These are phyloP conservation scores for Pichia deserticola DNA, from an alignment of 805 yeast genomes.

Conservation along the genomic window DNA sequence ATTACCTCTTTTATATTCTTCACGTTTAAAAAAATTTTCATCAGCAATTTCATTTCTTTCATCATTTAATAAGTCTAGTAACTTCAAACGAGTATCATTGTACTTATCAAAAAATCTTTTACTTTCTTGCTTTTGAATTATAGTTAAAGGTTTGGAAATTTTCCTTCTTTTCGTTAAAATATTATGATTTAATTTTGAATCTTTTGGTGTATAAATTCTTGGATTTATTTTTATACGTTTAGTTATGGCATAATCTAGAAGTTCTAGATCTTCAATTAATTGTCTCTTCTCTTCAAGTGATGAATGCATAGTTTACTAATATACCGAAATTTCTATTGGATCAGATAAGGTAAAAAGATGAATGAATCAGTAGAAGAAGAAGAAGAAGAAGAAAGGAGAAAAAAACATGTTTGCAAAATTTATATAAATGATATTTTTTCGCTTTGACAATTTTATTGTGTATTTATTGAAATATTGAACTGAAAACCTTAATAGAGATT, in stretches of 20 bases:
- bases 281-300: slow-evolving; percentile 33
- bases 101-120: slow-evolving; percentile 42
- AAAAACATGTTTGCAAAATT: neutral
- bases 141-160: slow-evolving; percentile 42
- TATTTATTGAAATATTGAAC: too few species aligned
- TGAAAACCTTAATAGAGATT: too few species aligned
- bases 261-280: slow-evolving; percentile 57
- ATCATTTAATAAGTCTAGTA: slow-evolving; percentile 14
- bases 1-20: slow-evolving; percentile 3
- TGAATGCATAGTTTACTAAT: slow-evolving; percentile 8
- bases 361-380: too few species aligned
- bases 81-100: slow-evolving; percentile 22
- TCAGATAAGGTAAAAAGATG: neutral
- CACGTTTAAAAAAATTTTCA: slow-evolving; percentile 17
- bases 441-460: too few species aligned
- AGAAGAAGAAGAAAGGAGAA: neutral
- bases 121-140: slow-evolving; percentile 65
- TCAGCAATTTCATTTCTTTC: neutral
- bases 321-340: neutral
- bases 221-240: slow-evolving; percentile 60
- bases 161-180: slow-evolving; percentile 29
- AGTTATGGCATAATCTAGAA: slow-evolving; percentile 59
- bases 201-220: slow-evolving; percentile 32
- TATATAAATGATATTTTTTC: neutral
- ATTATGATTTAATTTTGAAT: slow-evolving; percentile 19